A percentile compares a stretch with the other conserved stretches of the same genome.
Conservation (phyloP, 441 rosid species). For the Hypseocharis bilobata region DNA sequence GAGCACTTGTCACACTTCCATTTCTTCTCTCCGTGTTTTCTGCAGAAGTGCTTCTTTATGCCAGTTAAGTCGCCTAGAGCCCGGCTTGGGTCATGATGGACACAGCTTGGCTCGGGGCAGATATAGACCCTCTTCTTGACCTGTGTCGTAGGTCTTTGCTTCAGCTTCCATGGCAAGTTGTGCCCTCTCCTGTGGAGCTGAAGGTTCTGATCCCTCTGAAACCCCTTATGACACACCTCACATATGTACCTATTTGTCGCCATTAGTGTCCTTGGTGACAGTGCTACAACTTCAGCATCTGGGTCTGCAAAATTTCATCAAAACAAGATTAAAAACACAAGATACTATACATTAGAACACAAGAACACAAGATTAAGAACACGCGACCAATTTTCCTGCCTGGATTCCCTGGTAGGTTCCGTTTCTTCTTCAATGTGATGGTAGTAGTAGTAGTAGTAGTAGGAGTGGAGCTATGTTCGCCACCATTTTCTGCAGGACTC, state of each 20-base stretch:
- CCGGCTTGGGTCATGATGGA: conserved; percentile 51
- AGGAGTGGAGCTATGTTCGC: conserved; percentile 25
- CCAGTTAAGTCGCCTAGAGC: conserved; percentile 57
- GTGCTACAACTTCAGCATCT: conserved; percentile 48
- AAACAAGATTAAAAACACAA: too few species aligned
- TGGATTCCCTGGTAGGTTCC: conserved; percentile 56
- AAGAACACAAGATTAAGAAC: too few species aligned
- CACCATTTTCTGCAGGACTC: conserved; percentile 37
- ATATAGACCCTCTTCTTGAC: conserved; percentile 47
- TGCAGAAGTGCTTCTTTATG: conserved; percentile 54
- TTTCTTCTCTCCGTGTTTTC: conserved; percentile 60
- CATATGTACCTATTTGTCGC: conserved; percentile 54
- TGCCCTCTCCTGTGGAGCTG: conserved; percentile 63
- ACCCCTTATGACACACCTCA: conserved; percentile 57
- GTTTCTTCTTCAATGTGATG: conserved; percentile 33
- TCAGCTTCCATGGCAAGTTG: conserved; percentile 65
- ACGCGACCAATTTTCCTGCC: too few species aligned
- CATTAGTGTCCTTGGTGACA: conserved; percentile 54
- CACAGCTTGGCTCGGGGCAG: conserved; percentile 52
- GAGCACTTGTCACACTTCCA: conserved; percentile 63
- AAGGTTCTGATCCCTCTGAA: conserved; percentile 56
- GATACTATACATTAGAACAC: too few species aligned
- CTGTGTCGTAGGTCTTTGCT: conserved; percentile 42
- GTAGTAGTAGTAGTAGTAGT: conserved; percentile 24
- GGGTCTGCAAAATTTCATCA: conserved; percentile 50